Evolutionary conservation across 495 filamentous ascomycete species (phyloP).

Genomic region (Zalerion maritima): DNA sequence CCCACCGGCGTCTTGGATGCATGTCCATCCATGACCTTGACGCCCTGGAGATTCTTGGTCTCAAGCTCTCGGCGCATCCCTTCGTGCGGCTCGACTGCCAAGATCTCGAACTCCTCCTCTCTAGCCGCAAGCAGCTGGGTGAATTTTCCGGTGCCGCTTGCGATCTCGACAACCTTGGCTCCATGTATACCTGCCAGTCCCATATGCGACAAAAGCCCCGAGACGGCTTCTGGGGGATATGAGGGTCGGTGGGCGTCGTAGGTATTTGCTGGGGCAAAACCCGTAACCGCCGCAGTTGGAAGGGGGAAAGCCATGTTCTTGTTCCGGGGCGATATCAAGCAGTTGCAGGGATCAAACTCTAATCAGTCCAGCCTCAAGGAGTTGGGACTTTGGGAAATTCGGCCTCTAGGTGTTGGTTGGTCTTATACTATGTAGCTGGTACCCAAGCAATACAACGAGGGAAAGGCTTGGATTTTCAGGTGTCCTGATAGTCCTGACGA

Average conservation of each 20-base stretch:
- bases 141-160: slow-evolving; percentile 52
- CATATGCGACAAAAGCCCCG: slow-evolving; percentile 34
- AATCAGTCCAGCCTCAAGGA: too few species aligned
- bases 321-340: too few species aligned
- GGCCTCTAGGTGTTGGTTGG: too few species aligned
- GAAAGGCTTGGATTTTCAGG: too few species aligned
- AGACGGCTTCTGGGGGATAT: slow-evolving; percentile 39
- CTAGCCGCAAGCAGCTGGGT: slow-evolving; percentile 40
- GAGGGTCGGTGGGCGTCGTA: slow-evolving; percentile 51
- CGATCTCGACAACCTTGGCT: slow-evolving; percentile 45
- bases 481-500: too few species aligned
- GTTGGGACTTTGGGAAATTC: too few species aligned
- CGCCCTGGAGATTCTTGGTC: slow-evolving; percentile 33
- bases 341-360: too few species aligned
- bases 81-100: slow-evolving; percentile 48
- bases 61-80: slow-evolving; percentile 42
- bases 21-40: slow-evolving; percentile 37
- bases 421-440: too few species aligned
- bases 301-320: too few species aligned
- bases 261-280: slow-evolving; percentile 39
- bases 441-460: too few species aligned
- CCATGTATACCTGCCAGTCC: slow-evolving; percentile 22
- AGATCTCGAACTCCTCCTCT: slow-evolving; percentile 36
- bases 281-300: slow-evolving; percentile 19
- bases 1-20: slow-evolving; percentile 38